Base-by-base conservation (phyloP, 768 basidiomycete species). In the Suillus hirtellus region DNA sequence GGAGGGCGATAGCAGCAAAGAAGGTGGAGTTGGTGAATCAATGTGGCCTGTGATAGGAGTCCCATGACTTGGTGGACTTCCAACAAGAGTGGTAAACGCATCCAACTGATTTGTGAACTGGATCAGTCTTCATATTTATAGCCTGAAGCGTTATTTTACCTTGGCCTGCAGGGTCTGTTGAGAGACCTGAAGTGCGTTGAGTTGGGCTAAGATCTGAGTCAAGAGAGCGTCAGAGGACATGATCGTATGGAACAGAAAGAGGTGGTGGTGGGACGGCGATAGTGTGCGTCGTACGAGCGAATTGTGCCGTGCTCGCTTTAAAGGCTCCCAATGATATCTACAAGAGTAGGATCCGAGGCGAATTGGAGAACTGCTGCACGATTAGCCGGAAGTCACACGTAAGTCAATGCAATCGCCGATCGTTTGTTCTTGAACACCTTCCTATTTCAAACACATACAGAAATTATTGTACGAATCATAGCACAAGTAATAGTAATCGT, bases 81-180 rank as follows among this genome's bases (percentile, higher is more conserved):
- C 60, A 2, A 37, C 35, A 9, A 69, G 61, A 2, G 79, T 74
- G 21, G 86, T 65, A 52, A 75, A 44, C 0, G 79, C 74, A 72
- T 90, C 88, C 15, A 90, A 70, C 89, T 89, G 63, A 12, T 21
- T 40, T 40, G 24, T 49, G 31, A n/a, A 35, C 62, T 50, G 59
- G 52, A 64, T 64, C 53, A 49, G n/a, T 34, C 55, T 10, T 46
- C 60, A 9, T 31, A 40, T 15, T 0, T 24, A 17, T 24, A 38
- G 7, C 10, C 35, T 21, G 59, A 15, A 34, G 55, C n/a, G 52
- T 19, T 64, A 67, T 49, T 71, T 47, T 67, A 93, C 92, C 82
- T 95, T 92, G 27, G 89, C 87, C 67, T 92, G 89, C 70, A 94
- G 79, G 0, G 86, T 81, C 74, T 92, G 89, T 72, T 94, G 91